Evolutionary conservation across 106 monocot genomes (phyloP).

Genomic region (Phalaenopsis equestris): DNA sequence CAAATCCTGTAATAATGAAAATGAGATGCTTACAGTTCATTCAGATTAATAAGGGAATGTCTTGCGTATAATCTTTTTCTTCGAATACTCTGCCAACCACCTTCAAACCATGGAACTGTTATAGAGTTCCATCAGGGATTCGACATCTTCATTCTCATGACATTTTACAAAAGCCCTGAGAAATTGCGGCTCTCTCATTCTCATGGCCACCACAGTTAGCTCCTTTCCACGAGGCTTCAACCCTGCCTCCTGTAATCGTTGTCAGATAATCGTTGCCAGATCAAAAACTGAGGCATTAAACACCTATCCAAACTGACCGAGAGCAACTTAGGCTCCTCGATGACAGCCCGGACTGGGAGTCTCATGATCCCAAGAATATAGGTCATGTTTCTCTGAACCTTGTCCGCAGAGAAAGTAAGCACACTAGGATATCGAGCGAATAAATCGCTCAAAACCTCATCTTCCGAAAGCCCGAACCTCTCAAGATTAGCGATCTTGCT

Average conservation of each 20-base stretch:
- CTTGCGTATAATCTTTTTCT: background rate
- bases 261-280: constrained; percentile 5
- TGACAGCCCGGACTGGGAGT: constrained; percentile 2
- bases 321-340: constrained; percentile 8
- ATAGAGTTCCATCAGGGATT: constrained; percentile 16
- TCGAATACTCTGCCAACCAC: constrained; percentile 18
- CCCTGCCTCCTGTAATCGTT: background rate
- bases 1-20: no score
- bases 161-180: constrained; percentile 10
- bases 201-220: constrained; percentile 2
- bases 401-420: constrained; percentile 30
- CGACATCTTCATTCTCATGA: constrained; percentile 9
- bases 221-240: no score
- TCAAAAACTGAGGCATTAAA: constrained; percentile 13
- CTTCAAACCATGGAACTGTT: constrained; percentile 8
- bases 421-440: constrained; percentile 25
- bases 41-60: constrained; percentile 9
- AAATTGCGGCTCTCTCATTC: constrained; percentile 25
- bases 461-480: constrained; percentile 7
- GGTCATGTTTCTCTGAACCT: constrained; percentile 36
- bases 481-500: background rate
- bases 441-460: constrained; percentile 14
- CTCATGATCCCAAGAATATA: constrained; percentile 27
- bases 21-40: no score
- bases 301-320: constrained; percentile 25